These are phyloP conservation scores for Podospora fimiseda DNA, from an alignment of 495 filamentous ascomycete genomes.

Conservation along the genomic window DNA sequence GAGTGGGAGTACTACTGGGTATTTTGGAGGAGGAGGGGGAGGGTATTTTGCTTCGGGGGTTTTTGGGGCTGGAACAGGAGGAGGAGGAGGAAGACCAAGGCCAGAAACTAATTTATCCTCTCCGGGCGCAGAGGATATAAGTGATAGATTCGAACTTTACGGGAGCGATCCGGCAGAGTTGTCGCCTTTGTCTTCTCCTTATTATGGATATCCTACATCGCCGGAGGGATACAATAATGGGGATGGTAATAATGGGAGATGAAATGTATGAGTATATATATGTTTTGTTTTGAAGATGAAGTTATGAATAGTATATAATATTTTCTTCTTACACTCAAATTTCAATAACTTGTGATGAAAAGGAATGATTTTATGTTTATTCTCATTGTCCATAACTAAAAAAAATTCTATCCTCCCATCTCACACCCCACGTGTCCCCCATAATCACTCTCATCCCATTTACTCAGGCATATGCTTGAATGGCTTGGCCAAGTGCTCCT, in stretches of 20 bases:
- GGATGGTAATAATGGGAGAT: not conserved
- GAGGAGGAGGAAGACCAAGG: not conserved
- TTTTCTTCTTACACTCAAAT: not conserved
- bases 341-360: too few species aligned
- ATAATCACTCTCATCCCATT: conserved; percentile 9
- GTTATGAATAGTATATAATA: too few species aligned
- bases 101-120: not conserved
- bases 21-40: not conserved
- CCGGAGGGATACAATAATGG: not conserved
- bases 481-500: conserved; percentile 54
- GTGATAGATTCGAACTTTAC: conserved; percentile 23
- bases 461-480: conserved; percentile 58
- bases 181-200: not conserved
- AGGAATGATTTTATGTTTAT: too few species aligned
- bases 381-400: not conserved
- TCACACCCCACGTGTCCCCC: not conserved
- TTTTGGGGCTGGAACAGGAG: not conserved
- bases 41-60: not conserved
- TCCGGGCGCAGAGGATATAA: not conserved
- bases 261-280: not conserved
- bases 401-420: not conserved
- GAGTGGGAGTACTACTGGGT: not conserved
- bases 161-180: conserved; percentile 14
- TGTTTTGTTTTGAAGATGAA: not conserved
- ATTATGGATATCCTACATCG: not conserved